A percentile compares a stretch with the other conserved stretches of the same genome.
Conservation (phyloP, 2,329 filamentous ascomycete genomes). For the Pestalotiopsis sp. region DNA sequence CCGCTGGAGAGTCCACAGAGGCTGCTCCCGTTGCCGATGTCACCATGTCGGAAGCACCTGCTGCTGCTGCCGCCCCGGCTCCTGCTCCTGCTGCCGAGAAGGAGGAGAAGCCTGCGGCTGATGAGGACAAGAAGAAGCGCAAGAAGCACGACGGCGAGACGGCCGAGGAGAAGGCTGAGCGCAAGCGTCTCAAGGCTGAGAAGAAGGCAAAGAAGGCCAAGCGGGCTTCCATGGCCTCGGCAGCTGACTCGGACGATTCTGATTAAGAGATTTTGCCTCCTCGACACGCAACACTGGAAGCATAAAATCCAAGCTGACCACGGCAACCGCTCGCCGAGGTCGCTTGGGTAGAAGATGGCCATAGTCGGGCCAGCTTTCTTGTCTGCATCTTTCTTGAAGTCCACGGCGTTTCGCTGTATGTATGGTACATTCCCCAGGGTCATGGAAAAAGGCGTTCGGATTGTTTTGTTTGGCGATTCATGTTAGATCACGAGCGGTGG, state of each 20-base stretch:
- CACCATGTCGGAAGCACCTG: slow-evolving; percentile 44
- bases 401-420: slow-evolving; percentile 16
- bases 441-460: slow-evolving; percentile 17
- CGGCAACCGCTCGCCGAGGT: background rate
- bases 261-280: slow-evolving; percentile 35
- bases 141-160: slow-evolving; percentile 82
- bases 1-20: slow-evolving; percentile 42
- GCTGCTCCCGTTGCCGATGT: slow-evolving; percentile 48
- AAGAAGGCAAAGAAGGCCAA: slow-evolving; percentile 62
- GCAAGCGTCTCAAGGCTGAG: slow-evolving; percentile 62
- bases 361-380: background rate
- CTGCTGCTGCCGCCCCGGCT: slow-evolving; percentile 39
- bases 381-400: background rate
- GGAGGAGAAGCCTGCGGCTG: slow-evolving; percentile 41
- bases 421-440: slow-evolving; percentile 16
- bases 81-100: slow-evolving; percentile 30
- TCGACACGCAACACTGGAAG: background rate
- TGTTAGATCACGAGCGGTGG: background rate
- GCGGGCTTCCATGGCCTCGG: slow-evolving; percentile 49
- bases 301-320: background rate
- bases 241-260: slow-evolving; percentile 48
- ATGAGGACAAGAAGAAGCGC: slow-evolving; percentile 74
- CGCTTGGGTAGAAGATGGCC: background rate
- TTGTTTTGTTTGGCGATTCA: slow-evolving; percentile 7
- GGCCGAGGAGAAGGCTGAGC: slow-evolving; percentile 66